Conservation (phyloP, 768 basidiomycete species). For the Agaricus bisporus region DNA sequence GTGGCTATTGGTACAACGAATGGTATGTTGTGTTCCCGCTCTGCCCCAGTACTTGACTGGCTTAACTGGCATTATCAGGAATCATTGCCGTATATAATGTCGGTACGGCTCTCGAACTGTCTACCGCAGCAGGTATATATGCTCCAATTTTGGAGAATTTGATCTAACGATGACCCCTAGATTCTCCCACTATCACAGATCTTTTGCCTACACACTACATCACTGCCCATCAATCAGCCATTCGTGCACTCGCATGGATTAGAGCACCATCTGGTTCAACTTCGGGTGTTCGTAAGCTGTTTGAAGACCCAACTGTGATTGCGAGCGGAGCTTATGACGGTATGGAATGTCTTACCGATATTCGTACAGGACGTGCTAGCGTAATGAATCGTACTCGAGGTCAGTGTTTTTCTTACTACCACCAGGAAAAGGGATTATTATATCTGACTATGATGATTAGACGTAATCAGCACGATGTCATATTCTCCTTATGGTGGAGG, state of each 20-base stretch:
- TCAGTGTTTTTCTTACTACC: slow-evolving; percentile 15
- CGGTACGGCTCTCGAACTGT: slow-evolving; percentile 32
- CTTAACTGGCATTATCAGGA: slow-evolving; percentile 25
- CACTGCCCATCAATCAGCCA: slow-evolving; percentile 70
- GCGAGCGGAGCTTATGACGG: slow-evolving; percentile 82
- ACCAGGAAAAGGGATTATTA: background rate
- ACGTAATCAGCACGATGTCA: slow-evolving; percentile 62
- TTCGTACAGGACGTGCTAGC: slow-evolving; percentile 61
- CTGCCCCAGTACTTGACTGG: background rate
- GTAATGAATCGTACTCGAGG: slow-evolving; percentile 78
- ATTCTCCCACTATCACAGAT: slow-evolving; percentile 24
- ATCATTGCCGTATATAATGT: slow-evolving; percentile 55
- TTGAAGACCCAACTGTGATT: slow-evolving; percentile 65
- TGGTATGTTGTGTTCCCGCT: slow-evolving; percentile 40
- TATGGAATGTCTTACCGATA: slow-evolving; percentile 66
- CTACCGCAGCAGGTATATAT: slow-evolving; percentile 24
- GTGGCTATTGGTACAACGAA: slow-evolving; percentile 82
- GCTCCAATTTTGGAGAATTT: background rate
- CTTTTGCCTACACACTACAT: slow-evolving; percentile 70
- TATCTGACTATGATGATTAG: slow-evolving; percentile 27
- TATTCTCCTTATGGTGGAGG: slow-evolving; percentile 68
- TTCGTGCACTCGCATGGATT: slow-evolving; percentile 73
- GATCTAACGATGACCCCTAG: slow-evolving; percentile 12
- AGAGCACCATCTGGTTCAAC: slow-evolving; percentile 52
- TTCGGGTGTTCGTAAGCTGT: slow-evolving; percentile 36